These are phyloP conservation scores for Colletotrichum sp. DNA, from an alignment of 2,329 filamentous ascomycete genomes.

Conservation along the genomic window DNA sequence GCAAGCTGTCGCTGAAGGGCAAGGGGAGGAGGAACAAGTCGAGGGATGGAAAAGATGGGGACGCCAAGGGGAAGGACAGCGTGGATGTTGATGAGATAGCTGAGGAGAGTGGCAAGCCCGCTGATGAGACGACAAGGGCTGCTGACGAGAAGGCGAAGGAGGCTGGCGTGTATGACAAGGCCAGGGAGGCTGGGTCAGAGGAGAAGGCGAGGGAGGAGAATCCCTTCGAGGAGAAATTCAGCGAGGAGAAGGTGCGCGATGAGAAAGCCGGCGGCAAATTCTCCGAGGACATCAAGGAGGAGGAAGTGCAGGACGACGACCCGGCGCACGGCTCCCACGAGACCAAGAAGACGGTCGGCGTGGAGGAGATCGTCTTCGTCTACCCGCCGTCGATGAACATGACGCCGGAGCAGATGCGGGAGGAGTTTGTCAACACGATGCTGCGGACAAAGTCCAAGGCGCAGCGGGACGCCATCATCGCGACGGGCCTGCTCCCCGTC, in stretches of 20 bases:
- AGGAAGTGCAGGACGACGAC: not conserved
- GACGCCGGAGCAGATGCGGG: slow-evolving; percentile 14
- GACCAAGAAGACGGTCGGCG: slow-evolving; percentile 18
- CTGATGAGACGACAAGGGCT: not conserved
- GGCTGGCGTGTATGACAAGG: not conserved
- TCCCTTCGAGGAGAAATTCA: not conserved
- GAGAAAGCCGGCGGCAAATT: not conserved
- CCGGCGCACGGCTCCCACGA: slow-evolving; percentile 8
- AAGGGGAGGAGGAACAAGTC: slow-evolving; percentile 10
- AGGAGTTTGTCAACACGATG: slow-evolving; percentile 18
- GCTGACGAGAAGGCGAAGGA: not conserved
- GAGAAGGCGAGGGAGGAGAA: not conserved
- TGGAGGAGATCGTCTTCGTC: slow-evolving; percentile 18
- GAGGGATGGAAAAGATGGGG: not conserved
- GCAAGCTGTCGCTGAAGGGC: not conserved
- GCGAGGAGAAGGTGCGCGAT: not conserved
- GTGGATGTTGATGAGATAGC: not conserved
- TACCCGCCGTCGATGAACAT: slow-evolving; percentile 19
- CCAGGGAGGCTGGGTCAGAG: not conserved
- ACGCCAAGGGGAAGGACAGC: not conserved
- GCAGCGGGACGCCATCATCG: slow-evolving; percentile 17
- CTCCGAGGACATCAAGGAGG: not conserved
- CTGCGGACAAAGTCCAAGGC: slow-evolving; percentile 18
- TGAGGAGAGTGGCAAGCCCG: not conserved
- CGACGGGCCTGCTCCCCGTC: slow-evolving; percentile 9